phyloP scores from a whole-genome alignment of 1,284 basidiomycete species.

The Golubevia sp. region DNA sequence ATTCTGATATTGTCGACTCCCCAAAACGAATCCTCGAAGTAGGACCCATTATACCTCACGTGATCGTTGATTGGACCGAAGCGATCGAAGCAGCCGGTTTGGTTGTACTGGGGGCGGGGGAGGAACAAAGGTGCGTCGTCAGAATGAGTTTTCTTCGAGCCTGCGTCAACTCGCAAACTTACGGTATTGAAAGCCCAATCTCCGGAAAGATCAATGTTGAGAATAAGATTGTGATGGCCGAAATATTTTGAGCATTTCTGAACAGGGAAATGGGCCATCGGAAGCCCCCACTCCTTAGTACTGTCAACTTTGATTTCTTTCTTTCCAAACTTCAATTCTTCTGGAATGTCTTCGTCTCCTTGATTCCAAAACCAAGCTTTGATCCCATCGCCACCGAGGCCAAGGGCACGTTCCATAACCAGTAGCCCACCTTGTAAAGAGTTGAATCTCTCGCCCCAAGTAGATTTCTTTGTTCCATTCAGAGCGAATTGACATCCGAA shows the following conservation, averaged over 20 bases:
- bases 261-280: slow-evolving; percentile 29
- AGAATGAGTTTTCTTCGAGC: no score
- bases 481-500: neutral
- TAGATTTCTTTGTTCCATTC: slow-evolving; percentile 9
- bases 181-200: no score
- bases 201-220: no score
- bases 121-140: no score
- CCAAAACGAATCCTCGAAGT: neutral
- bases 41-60: neutral
- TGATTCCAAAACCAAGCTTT: slow-evolving; percentile 52
- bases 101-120: no score
- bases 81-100: no score
- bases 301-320: slow-evolving; percentile 17
- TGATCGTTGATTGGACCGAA: neutral
- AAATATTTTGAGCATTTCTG: neutral
- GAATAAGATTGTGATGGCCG: no score
- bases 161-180: no score
- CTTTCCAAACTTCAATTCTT: slow-evolving; percentile 23
- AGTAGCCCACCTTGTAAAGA: slow-evolving; percentile 41
- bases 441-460: slow-evolving; percentile 45
- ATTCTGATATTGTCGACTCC: neutral
- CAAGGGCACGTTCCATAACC: slow-evolving; percentile 52
- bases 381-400: slow-evolving; percentile 43
- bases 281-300: slow-evolving; percentile 39
- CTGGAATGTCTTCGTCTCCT: slow-evolving; percentile 17